These are phyloP conservation scores for Lactifluus subvellereus DNA, from an alignment of 768 basidiomycete species.

Conservation along the genomic window DNA sequence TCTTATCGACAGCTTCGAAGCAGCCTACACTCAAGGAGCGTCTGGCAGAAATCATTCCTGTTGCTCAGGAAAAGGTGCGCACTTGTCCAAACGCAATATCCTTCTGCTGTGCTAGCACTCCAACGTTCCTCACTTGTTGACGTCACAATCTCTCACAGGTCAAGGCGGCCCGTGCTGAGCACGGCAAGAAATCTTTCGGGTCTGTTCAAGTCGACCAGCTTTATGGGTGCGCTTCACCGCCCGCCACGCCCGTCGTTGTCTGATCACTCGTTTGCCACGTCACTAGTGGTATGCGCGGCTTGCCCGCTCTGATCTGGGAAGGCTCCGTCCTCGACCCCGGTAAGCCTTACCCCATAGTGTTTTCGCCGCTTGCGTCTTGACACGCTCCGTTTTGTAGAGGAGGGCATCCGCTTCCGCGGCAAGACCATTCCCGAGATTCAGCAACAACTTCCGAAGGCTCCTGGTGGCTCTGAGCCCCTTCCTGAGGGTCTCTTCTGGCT, in stretches of 20 bases:
- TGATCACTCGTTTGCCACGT: constrained; percentile 14
- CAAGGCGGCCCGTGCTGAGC: constrained; percentile 73
- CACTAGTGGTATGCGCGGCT: constrained; percentile 75
- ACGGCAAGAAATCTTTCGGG: constrained; percentile 92
- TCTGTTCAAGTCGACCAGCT: constrained; percentile 88
- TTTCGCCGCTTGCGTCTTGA: constrained; percentile 15
- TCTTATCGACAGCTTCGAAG: constrained; percentile 61
- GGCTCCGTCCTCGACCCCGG: constrained; percentile 95
- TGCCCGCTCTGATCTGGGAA: constrained; percentile 96
- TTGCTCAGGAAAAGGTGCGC: constrained; percentile 67
- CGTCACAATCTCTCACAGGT: constrained; percentile 43
- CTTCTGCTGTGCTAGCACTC: background rate
- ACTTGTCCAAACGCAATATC: constrained; percentile 1
- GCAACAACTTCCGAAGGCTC: constrained; percentile 80
- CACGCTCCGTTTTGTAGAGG: constrained; percentile 45
- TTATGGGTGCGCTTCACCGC: constrained; percentile 55
- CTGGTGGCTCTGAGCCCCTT: constrained; percentile 83
- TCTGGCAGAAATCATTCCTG: constrained; percentile 88
- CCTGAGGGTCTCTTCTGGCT: constrained; percentile 97
- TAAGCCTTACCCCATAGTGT: constrained; percentile 31
- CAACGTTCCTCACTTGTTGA: constrained; percentile 2
- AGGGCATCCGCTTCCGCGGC: constrained; percentile 98
- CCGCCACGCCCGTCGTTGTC: background rate
- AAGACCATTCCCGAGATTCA: constrained; percentile 91
- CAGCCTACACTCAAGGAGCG: constrained; percentile 84